These are phyloP conservation scores for Dendrocalamus latiflorus DNA, from an alignment of 202 grass and related monocot genomes.

Conservation along the genomic window DNA sequence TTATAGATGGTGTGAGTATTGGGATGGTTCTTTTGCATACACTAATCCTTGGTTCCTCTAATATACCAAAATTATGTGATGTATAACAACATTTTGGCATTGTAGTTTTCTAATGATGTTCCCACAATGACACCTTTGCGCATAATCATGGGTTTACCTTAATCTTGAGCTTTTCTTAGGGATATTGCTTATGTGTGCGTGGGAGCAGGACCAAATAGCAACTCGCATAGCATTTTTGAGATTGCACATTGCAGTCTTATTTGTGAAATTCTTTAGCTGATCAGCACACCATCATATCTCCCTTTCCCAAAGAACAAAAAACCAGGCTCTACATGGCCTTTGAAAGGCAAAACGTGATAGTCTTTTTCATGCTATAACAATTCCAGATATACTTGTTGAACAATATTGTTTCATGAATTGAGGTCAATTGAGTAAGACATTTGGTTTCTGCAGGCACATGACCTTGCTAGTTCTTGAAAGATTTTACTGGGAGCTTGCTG, in stretches of 20 bases:
- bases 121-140: neutral
- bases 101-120: neutral
- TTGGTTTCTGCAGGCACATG: conserved; percentile 86
- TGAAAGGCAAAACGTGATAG: neutral
- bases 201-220: neutral
- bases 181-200: neutral
- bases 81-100: neutral
- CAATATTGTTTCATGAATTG: conserved; percentile 15
- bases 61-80: neutral
- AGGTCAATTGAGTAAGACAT: conserved; percentile 49
- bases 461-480: conserved; percentile 70
- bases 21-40: neutral
- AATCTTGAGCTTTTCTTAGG: neutral
- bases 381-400: conserved; percentile 14
- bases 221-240: too few relatives aligned
- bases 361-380: neutral
- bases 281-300: neutral
- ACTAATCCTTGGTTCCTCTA: neutral
- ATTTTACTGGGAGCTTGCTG: too few relatives aligned
- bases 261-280: neutral
- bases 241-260: too few relatives aligned
- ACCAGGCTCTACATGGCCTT: neutral
- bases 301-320: neutral
- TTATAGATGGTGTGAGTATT: neutral
- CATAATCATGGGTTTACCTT: neutral